Percentiles rank a stretch among this genome's conserved stretches.
phyloP scores from a whole-genome alignment of 768 basidiomycete genomes.

The Boletus vinaceobasis region DNA sequence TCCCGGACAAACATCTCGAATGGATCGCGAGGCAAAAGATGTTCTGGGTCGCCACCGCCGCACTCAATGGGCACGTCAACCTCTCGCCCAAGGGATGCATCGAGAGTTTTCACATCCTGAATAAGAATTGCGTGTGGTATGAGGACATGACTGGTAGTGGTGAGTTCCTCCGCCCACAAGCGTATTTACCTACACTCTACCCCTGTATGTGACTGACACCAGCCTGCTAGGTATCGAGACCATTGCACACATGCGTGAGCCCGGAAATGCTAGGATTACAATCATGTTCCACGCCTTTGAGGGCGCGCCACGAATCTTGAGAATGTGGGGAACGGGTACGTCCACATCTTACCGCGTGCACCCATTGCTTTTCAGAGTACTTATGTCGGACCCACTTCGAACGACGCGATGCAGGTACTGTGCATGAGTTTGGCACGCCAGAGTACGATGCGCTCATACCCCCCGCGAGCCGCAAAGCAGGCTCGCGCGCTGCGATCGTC shows the following conservation, averaged over 20 bases:
- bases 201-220: neutral
- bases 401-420: slow-evolving; percentile 39
- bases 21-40: slow-evolving; percentile 64
- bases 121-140: slow-evolving; percentile 61
- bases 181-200: neutral
- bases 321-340: slow-evolving; percentile 58
- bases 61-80: slow-evolving; percentile 65
- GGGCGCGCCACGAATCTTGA: slow-evolving; percentile 54
- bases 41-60: slow-evolving; percentile 71
- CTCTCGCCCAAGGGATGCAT: slow-evolving; percentile 63
- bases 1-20: slow-evolving; percentile 48
- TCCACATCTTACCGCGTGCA: neutral
- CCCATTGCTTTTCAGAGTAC: neutral
- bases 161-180: slow-evolving; percentile 26
- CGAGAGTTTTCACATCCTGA: slow-evolving; percentile 58
- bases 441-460: slow-evolving; percentile 57
- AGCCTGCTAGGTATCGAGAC: slow-evolving; percentile 48
- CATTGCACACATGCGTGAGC: slow-evolving; percentile 56
- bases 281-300: slow-evolving; percentile 61
- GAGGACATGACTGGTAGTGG: slow-evolving; percentile 72
- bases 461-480: slow-evolving; percentile 43
- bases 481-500: slow-evolving; percentile 59
- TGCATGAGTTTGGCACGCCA: slow-evolving; percentile 59
- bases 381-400: neutral
- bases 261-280: slow-evolving; percentile 54